Evolutionary conservation across 2,329 filamentous ascomycete species (phyloP), one percentile per base, ranked within the genome.

Genomic region (Paraphoma sp.): DNA sequence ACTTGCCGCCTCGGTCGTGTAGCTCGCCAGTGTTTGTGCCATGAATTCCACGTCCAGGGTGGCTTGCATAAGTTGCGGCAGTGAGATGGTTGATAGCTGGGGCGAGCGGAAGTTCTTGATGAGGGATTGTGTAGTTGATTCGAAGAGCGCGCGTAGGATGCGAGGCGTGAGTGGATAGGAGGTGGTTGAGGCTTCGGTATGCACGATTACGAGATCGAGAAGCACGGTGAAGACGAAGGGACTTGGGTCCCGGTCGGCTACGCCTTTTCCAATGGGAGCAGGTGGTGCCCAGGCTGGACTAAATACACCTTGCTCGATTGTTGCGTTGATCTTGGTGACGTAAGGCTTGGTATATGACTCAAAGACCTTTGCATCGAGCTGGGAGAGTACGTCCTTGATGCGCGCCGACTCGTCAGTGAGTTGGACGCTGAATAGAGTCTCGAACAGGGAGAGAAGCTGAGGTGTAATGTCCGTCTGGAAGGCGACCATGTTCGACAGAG

Each of bases 41-140:
- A 98, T 89, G 72, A 99, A 98, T 77, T 99, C 95, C 1, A 97
- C 93, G 71, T 99, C 95, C 1, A 99, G 86, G 0, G 95, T 99
- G 1, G 96, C 96, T 78, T 99, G 96, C 89, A 98, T 96, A 48
- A 99, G 85, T 6, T 91, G 89, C 5, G 89, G 83, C 0, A 99
- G 87, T 1, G 87, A 85, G 78, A 95, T 98, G 17, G 82, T 82
- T 4, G 82, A 76, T 0, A 79, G 87, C 75, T 85, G 82, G 3
- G 60, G 49, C 0, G 64, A 66, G 18, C 56, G 53, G 82, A 98
- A 97, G 0, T 92, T 89, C 29, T 89, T 85, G 14, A 97, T 87
- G n/a, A 98, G 87, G 59, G 93, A 88, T 6, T 85, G 80, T 10
- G 90, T 94, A 10, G 90, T 85, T 70, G 93, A 87, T 73, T 97